phyloP scores from a whole-genome alignment of 2,329 filamentous ascomycete genomes.

The Bipolaris sorokiniana region DNA sequence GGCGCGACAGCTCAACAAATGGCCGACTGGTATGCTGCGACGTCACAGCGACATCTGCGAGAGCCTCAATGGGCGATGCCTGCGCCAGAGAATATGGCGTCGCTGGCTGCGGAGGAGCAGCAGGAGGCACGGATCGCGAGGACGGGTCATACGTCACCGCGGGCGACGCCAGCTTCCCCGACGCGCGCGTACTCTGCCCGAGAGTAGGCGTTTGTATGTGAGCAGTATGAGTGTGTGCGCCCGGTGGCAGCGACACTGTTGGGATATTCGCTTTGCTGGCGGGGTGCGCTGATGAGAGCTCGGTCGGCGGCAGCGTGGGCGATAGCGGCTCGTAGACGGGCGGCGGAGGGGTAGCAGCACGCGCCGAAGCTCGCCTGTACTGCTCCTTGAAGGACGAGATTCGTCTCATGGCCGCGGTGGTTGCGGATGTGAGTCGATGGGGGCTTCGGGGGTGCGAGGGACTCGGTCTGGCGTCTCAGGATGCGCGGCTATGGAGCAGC shows the following conservation, averaged over 20 bases:
- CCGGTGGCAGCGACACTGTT: conserved; percentile 15
- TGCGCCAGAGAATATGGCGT: conserved; percentile 33
- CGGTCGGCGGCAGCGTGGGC: conserved; percentile 35
- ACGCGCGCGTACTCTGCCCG: conserved; percentile 16
- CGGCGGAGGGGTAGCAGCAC: conserved; percentile 41
- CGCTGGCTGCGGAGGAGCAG: conserved; percentile 12
- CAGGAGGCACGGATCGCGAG: conserved; percentile 32
- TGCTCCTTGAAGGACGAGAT: conserved; percentile 44
- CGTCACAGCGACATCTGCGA: conserved; percentile 51
- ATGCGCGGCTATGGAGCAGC: conserved; percentile 35
- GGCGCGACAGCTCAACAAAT: conserved; percentile 32
- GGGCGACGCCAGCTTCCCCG: conserved; percentile 17
- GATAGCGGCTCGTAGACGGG: conserved; percentile 47
- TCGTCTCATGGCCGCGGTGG: conserved; percentile 35
- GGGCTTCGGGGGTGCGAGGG: conserved; percentile 31
- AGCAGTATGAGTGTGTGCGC: conserved; percentile 20
- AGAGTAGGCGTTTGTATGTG: background rate
- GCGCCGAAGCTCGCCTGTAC: conserved; percentile 39
- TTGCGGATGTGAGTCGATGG: conserved; percentile 23
- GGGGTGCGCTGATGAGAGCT: conserved; percentile 29
- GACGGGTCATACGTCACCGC: conserved; percentile 22
- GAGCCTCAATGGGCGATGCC: conserved; percentile 52
- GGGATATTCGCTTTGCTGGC: conserved; percentile 25
- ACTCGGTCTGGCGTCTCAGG: conserved; percentile 34
- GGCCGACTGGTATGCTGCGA: conserved; percentile 48